Evolutionary conservation across 805 yeast species (phyloP).

Genomic region (Candida khao-thaluensis): DNA sequence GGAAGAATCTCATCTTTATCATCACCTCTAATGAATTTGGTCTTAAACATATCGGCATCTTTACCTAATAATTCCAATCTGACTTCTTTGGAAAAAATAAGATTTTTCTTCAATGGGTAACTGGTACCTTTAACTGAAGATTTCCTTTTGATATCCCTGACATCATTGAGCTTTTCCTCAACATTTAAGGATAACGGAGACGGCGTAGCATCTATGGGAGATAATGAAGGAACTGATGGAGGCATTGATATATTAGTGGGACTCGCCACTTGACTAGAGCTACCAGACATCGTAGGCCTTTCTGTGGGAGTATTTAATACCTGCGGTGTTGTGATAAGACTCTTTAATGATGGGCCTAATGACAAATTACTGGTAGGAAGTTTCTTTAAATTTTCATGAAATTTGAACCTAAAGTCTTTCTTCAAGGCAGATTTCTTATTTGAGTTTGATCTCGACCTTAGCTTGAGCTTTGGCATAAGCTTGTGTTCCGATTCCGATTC

Average conservation of each 20-base stretch:
- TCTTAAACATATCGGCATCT: slow-evolving; percentile 13
- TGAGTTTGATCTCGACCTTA: slow-evolving; percentile 20
- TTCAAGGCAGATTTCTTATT: slow-evolving; percentile 15
- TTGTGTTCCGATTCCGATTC: slow-evolving; percentile 32
- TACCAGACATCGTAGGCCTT: background rate
- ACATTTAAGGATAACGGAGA: slow-evolving; percentile 24
- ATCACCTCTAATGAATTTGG: slow-evolving; percentile 13
- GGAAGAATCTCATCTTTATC: background rate
- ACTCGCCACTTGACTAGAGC: slow-evolving; percentile 2
- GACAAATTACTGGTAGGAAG: slow-evolving; percentile 1
- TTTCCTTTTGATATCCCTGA: slow-evolving; percentile 7
- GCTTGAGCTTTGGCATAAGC: slow-evolving; percentile 11
- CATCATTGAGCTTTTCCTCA: slow-evolving; percentile 8
- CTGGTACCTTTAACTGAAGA: background rate
- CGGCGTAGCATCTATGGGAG: slow-evolving; percentile 15
- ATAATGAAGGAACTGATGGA: background rate
- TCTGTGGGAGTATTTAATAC: slow-evolving; percentile 1
- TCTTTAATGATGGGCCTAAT: background rate
- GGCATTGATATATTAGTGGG: slow-evolving; percentile 3
- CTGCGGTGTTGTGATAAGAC: background rate
- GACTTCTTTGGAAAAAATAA: slow-evolving; percentile 37
- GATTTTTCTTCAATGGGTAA: slow-evolving; percentile 26
- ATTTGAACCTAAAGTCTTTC: slow-evolving; percentile 25
- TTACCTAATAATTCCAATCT: slow-evolving; percentile 33
- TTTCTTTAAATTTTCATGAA: slow-evolving; percentile 15